Evolutionary conservation across 352 stramenopile genomes (phyloP), one percentile per base, ranked within the genome.

Genomic region (Plasmopara halstedii): DNA sequence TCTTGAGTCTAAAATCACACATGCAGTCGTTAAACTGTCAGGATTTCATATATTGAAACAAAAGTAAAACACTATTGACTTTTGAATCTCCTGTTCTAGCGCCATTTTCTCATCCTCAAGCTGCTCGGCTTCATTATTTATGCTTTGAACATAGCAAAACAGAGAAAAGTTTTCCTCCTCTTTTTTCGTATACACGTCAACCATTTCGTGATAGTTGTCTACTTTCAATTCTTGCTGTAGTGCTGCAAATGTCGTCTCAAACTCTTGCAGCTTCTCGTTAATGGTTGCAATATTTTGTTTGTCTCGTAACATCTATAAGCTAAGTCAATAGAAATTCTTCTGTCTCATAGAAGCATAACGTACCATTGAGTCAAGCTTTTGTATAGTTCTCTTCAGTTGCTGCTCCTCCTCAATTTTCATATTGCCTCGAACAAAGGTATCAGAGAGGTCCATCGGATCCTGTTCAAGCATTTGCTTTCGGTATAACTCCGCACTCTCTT

Each of bases 131-230:
- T 90, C 78, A 42, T 86, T 87, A 53, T 77, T 87, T 13, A 83
- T 73, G 40, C 62, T 87, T 38, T 90, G 78, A 27, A 90, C 69
- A 50, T 90, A 87, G 41, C 73, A 70, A 26, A 86, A 90, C 33
- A 85, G 65, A 5, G 78, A 72, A 43, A 90, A 87, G 45, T 90
- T 88, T 20, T 90, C 74, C 34, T 87, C 78, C 42, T 90, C 78
- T 29, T 76, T 78, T 43, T 71, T 86, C 1, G 64, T 70, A 53
- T 90, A 86, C 21, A 78, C 62, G 14, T 55, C 50, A 5, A 85
- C 46, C 6, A 88, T 23, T 14, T 81, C 65, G 38, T 83, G 76
- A 41, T 73, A 85, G 52, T 85, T 69, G 31, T 73, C 63, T 11
- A 77, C 68, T 4, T 63, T 72, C 69, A 86, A 78, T 53, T 85